Evolutionary conservation across 2,329 filamentous ascomycete genomes (phyloP).

Genomic region (Drechmeria coniospora): DNA sequence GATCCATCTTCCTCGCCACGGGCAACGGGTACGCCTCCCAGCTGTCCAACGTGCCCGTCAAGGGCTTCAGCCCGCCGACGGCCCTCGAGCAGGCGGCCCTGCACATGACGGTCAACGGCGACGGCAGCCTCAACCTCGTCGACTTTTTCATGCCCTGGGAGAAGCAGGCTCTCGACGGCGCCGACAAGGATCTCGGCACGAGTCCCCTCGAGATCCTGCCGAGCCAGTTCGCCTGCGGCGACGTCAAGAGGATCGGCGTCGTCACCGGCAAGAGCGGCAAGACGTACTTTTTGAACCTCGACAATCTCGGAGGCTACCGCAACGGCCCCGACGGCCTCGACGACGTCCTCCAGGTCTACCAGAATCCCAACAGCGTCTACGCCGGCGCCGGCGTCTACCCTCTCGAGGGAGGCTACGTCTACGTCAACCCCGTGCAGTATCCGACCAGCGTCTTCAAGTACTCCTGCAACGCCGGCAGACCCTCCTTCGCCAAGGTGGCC

Average conservation of each 20-base stretch:
- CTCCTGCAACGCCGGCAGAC: slow-evolving; percentile 32
- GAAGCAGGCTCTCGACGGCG: slow-evolving; percentile 32
- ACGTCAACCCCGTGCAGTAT: slow-evolving; percentile 36
- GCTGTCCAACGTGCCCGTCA: slow-evolving; percentile 20
- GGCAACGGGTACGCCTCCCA: slow-evolving; percentile 27
- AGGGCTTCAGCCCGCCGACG: slow-evolving; percentile 21
- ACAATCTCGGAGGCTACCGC: slow-evolving; percentile 24
- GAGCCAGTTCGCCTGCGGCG: slow-evolving; percentile 25
- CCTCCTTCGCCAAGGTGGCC: slow-evolving; percentile 37
- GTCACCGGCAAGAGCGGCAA: slow-evolving; percentile 36
- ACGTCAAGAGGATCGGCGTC: slow-evolving; percentile 30
- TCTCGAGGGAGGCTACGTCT: slow-evolving; percentile 31
- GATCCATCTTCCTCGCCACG: slow-evolving; percentile 22
- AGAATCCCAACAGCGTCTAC: slow-evolving; percentile 28
- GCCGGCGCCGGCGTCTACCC: slow-evolving; percentile 31
- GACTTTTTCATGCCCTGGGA: slow-evolving; percentile 42
- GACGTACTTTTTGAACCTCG: slow-evolving; percentile 27
- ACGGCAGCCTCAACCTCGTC: slow-evolving; percentile 26
- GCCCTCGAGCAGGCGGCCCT: slow-evolving; percentile 29
- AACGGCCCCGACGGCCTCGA: slow-evolving; percentile 21
- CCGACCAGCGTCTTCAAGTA: slow-evolving; percentile 43
- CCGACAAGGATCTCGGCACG: slow-evolving; percentile 34
- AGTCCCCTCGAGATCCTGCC: slow-evolving; percentile 27
- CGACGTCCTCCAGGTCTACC: slow-evolving; percentile 27
- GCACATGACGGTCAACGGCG: slow-evolving; percentile 23